These are phyloP conservation scores for Pythium rishiriense DNA, from an alignment of 352 stramenopile genomes.

Conservation along the genomic window DNA sequence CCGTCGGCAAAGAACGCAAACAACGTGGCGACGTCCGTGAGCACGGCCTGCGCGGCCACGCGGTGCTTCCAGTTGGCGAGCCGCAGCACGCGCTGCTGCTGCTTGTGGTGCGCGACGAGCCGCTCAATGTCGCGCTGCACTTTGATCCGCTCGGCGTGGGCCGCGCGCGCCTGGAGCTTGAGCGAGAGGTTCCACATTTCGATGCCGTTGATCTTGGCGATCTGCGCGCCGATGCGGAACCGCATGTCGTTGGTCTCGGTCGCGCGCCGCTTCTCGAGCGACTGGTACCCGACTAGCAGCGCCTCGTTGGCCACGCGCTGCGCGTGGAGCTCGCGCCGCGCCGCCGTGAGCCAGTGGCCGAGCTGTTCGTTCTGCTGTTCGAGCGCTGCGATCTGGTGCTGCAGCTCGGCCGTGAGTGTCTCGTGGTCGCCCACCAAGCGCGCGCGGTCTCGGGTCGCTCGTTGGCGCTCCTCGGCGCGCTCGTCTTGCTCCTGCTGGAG, in stretches of 20 bases:
- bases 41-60: constrained; percentile 57
- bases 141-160: constrained; percentile 47
- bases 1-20: constrained; percentile 73
- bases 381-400: constrained; percentile 33
- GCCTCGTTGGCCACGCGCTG: constrained; percentile 75
- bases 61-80: constrained; percentile 76
- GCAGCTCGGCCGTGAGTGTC: constrained; percentile 38
- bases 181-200: constrained; percentile 84
- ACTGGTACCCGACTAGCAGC: constrained; percentile 57
- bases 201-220: constrained; percentile 69
- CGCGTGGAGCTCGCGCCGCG: constrained; percentile 59
- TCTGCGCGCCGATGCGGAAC: constrained; percentile 66
- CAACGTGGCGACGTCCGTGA: constrained; percentile 66
- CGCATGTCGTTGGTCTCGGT: constrained; percentile 80
- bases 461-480: constrained; percentile 35
- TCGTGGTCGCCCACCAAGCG: constrained; percentile 50
- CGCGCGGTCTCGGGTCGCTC: constrained; percentile 37
- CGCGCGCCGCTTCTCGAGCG: constrained; percentile 69
- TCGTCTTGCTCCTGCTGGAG: constrained; percentile 34
- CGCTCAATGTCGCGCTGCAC: constrained; percentile 44
- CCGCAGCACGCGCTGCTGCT: constrained; percentile 61
- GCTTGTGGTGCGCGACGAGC: constrained; percentile 54
- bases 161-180: constrained; percentile 67
- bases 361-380: constrained; percentile 46
- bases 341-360: constrained; percentile 68